Evolutionary conservation across 148 eudicot genomes (phyloP).

Genomic region (Chenopodium suecicum): DNA sequence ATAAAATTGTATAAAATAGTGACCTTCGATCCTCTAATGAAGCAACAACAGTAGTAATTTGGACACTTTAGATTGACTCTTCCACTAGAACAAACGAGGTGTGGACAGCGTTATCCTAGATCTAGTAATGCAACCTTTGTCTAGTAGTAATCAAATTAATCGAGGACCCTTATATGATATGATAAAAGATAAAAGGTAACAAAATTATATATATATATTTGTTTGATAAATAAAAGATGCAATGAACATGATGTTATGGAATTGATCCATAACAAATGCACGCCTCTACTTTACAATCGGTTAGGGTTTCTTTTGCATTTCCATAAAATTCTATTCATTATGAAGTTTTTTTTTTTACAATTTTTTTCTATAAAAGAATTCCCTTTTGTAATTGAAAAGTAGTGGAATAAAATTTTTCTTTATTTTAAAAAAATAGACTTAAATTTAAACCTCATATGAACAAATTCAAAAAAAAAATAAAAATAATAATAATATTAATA

Average conservation of each 20-base stretch:
- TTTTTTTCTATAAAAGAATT: neutral
- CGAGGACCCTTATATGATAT: neutral
- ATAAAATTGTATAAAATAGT: neutral
- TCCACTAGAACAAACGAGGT: neutral
- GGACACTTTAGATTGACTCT: neutral
- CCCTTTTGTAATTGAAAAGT: neutral
- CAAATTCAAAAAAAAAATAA: too few species aligned
- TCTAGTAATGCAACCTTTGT: neutral
- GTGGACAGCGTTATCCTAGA: neutral
- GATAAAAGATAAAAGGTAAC: neutral
- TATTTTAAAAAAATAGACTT: too few species aligned
- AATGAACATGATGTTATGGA: neutral
- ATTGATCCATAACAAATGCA: neutral
- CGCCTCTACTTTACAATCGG: neutral
- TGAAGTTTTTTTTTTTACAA: neutral
- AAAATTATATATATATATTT: neutral
- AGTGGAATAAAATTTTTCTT: neutral
- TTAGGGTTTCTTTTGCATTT: neutral
- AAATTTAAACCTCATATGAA: neutral
- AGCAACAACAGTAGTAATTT: neutral
- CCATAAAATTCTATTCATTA: neutral
- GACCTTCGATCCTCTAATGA: neutral
- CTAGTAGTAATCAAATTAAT: neutral
- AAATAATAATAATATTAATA: too few species aligned
- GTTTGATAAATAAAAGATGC: neutral